Evolutionary conservation across 163 green algal species (phyloP).

Genomic region (Chloromonas sp.): DNA sequence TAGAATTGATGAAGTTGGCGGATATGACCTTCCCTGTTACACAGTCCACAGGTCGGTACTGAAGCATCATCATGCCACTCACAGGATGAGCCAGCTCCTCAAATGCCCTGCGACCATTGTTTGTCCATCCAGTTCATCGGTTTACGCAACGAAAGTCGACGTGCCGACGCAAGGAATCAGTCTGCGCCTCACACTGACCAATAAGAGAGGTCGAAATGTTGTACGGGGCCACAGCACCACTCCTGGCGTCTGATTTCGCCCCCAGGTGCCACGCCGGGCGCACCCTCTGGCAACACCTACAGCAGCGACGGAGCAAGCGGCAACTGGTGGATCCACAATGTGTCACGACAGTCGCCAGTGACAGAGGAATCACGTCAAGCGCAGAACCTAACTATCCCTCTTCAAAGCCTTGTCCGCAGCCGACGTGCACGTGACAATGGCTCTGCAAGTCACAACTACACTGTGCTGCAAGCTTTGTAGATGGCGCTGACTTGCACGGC

Average conservation of each 20-base stretch:
- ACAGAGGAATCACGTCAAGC: no score
- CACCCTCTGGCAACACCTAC: conserved; percentile 4
- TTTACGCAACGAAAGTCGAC: no score
- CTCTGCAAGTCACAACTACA: no score
- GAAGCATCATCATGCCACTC: not conserved
- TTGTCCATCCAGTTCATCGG: no score
- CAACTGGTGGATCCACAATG: no score
- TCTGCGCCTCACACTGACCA: not conserved
- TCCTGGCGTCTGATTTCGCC: conserved; percentile 4
- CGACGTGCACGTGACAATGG: no score
- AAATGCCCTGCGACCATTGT: not conserved
- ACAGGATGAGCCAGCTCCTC: conserved; percentile 1
- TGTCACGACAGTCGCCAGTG: no score
- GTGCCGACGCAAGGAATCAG: no score
- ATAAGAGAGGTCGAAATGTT: conserved; percentile 1
- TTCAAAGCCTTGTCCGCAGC: no score
- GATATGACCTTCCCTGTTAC: not conserved
- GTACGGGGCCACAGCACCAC: conserved; percentile 5
- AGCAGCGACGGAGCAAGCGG: not conserved
- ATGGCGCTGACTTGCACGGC: no score
- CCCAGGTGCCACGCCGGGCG: not conserved
- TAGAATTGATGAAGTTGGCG: not conserved
- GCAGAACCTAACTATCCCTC: no score
- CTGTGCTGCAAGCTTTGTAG: no score
- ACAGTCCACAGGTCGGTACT: not conserved